Evolutionary conservation across 192 early-diverging fungal species (phyloP).

Genomic region (Kappamyces sp.): DNA sequence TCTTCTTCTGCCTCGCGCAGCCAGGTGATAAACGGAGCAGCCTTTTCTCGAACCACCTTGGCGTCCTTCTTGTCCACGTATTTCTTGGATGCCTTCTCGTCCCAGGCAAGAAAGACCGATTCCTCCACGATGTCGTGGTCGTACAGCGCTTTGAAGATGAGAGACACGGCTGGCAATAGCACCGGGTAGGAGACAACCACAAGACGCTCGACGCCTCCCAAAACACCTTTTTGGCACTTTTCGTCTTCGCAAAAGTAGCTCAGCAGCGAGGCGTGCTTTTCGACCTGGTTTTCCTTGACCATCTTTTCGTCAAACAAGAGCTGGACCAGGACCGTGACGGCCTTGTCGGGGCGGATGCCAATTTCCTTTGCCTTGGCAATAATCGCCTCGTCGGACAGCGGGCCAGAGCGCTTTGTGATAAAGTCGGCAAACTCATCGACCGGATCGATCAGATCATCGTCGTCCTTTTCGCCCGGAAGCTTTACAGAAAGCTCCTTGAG

Average conservation of each 20-base stretch:
- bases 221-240: conserved; percentile 78
- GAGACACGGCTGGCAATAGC: conserved; percentile 47
- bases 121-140: conserved; percentile 89
- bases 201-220: conserved; percentile 88
- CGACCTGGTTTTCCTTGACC: conserved; percentile 61
- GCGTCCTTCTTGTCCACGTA: conserved; percentile 78
- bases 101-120: conserved; percentile 85
- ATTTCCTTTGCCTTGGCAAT: conserved; percentile 73
- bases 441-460: conserved; percentile 34
- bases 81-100: conserved; percentile 72
- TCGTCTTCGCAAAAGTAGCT: conserved; percentile 68
- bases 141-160: conserved; percentile 84
- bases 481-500: conserved; percentile 62
- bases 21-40: conserved; percentile 88
- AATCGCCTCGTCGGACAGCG: conserved; percentile 49
- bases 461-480: conserved; percentile 47
- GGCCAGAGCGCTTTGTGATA: conserved; percentile 46
- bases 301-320: conserved; percentile 63
- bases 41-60: conserved; percentile 78
- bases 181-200: conserved; percentile 61
- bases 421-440: conserved; percentile 75
- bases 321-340: conserved; percentile 72
- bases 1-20: conserved; percentile 83
- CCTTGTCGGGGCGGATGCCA: conserved; percentile 73
- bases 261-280: conserved; percentile 64